Evolutionary conservation across 2,329 filamentous ascomycete genomes (phyloP), one percentile per base, ranked within the genome.

Genomic region (Hymenoscyphus albidus): DNA sequence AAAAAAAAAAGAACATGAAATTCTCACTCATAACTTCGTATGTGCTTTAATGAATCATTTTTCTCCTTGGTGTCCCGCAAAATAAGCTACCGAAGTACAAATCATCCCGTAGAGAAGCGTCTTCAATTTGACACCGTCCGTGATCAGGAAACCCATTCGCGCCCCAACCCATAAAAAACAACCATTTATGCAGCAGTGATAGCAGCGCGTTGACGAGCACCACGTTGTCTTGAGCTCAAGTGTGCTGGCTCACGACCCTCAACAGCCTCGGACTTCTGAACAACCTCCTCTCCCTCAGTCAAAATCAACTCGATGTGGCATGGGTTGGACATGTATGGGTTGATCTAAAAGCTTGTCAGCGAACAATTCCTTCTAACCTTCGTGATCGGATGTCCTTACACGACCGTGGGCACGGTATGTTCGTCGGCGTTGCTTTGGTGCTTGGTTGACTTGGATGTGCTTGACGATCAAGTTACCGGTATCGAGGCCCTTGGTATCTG

Each of bases 361-460:
- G 14, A 57, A 63, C 32, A 54, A 38, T 62, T 40, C 16, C 55
- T 65, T 55, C 27, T 1, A 38, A 32, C n/a, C 55, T 44, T 31
- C 60, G 9, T n/a, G 4, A 59, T 55, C 57, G 40, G 58, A 22
- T n/a, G 70, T 92, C 93, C 93, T 77, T 96, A 97, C 94, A 86
- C 95, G 93, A 89, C 95, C 95, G 88, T 99, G 95, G 72, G 96
- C 96, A 89, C 95, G 93, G 91, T 99, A 99, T 80, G 95, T 99
- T 82, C 95, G 90, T 85, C 95, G 89, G 80, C 95, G 90, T 88
- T 98, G 94, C 90, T 98, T 98, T 78, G 95, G 95, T 76, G 95
- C 96, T 88, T 99, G 95, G 92, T 99, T 99, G 88, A 99, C 95
- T 87, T 99, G 95, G 85, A 99, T 99, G 91, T 97, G 96, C 92